These are phyloP conservation scores for Theobroma cacao DNA, from an alignment of 345 rosid genomes.

Conservation along the genomic window DNA sequence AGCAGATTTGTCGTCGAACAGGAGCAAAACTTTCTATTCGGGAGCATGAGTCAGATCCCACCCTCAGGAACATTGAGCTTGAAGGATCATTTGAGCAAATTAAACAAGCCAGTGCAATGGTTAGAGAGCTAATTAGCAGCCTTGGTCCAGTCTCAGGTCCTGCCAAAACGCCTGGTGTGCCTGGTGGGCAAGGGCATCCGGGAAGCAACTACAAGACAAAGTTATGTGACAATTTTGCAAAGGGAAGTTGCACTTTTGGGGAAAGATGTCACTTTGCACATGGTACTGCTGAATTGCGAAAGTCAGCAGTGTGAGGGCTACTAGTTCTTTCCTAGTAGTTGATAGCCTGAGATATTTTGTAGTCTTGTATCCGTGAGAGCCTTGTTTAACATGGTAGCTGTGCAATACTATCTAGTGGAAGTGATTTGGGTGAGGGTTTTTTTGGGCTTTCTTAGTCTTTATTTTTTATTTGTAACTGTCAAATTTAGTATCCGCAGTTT, in stretches of 20 bases:
- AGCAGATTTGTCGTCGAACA: slow-evolving; percentile 75
- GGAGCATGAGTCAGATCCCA: slow-evolving; percentile 71
- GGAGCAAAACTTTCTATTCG: slow-evolving; percentile 71
- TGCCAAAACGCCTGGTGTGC: slow-evolving; percentile 31
- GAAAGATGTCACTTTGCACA: slow-evolving; percentile 94
- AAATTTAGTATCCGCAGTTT: neutral
- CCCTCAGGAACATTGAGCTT: slow-evolving; percentile 66
- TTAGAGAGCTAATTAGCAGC: slow-evolving; percentile 61
- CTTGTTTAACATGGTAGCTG: slow-evolving; percentile 2
- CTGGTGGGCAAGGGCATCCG: slow-evolving; percentile 38
- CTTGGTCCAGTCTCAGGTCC: slow-evolving; percentile 32
- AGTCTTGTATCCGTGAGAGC: neutral
- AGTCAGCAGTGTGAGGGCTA: slow-evolving; percentile 30
- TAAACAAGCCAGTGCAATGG: slow-evolving; percentile 76
- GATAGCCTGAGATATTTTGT: neutral
- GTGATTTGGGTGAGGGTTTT: neutral
- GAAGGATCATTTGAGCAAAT: slow-evolving; percentile 91
- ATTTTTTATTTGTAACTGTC: neutral
- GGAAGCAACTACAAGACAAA: slow-evolving; percentile 78
- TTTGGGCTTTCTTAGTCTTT: neutral
- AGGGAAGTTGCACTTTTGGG: slow-evolving; percentile 86
- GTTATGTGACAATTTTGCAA: slow-evolving; percentile 71
- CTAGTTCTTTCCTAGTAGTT: neutral
- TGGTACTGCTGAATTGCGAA: slow-evolving; percentile 83
- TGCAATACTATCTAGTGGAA: neutral